Percentiles rank a stretch among this genome's conserved stretches.
Evolutionary conservation across 75 land plant species (phyloP).

Genomic region (Cunninghamia lanceolata): DNA sequence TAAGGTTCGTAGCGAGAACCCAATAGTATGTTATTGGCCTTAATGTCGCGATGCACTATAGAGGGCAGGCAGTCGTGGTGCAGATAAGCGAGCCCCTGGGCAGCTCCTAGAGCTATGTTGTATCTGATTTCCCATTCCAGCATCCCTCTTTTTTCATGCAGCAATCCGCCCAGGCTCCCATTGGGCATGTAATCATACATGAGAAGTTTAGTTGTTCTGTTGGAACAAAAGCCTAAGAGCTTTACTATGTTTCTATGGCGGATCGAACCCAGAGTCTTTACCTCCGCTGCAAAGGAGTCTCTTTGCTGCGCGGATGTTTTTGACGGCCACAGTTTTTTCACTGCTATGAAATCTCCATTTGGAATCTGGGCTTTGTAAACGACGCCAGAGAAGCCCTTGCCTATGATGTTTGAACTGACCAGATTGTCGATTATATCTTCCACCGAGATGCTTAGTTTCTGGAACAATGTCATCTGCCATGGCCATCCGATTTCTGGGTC

Average conservation of each 20-base stretch:
- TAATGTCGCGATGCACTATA: constrained; percentile 86
- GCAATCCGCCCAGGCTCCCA: constrained; percentile 56
- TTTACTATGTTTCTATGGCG: constrained; percentile 83
- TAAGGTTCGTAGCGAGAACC: constrained; percentile 76
- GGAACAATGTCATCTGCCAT: constrained; percentile 84
- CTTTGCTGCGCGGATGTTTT: constrained; percentile 34
- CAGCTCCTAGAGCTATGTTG: constrained; percentile 78
- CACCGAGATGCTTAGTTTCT: constrained; percentile 59
- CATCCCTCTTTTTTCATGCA: constrained; percentile 48
- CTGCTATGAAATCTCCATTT: constrained; percentile 55
- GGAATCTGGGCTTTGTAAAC: constrained; percentile 59
- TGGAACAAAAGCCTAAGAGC: constrained; percentile 75
- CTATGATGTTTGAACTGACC: constrained; percentile 57
- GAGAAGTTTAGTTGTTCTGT: constrained; percentile 56
- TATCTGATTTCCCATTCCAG: constrained; percentile 78
- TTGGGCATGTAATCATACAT: constrained; percentile 89
- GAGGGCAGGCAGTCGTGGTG: constrained; percentile 81
- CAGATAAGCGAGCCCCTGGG: constrained; percentile 81
- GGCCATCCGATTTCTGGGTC: constrained; percentile 60
- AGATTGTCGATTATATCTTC: constrained; percentile 53
- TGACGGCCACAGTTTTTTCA: constrained; percentile 66
- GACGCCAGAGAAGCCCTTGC: constrained; percentile 67
- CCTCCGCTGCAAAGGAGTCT: constrained; percentile 69
- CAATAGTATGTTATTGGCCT: constrained; percentile 77
- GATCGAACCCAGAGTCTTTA: constrained; percentile 63